These are phyloP conservation scores for Trametes sp. DNA, from an alignment of 1,284 basidiomycete species.

Conservation along the genomic window DNA sequence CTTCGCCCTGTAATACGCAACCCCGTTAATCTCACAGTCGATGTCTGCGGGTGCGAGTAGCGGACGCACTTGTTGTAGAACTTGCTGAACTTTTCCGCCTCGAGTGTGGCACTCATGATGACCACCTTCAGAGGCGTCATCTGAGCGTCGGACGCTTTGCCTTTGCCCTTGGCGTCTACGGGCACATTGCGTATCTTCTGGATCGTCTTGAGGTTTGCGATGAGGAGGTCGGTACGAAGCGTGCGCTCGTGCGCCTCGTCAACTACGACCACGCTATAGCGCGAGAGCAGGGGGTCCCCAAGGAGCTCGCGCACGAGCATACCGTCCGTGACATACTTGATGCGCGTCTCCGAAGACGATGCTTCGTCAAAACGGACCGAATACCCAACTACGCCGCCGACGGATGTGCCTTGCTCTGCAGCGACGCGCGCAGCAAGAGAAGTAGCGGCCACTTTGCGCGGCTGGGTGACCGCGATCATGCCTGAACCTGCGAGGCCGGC, in stretches of 20 bases:
- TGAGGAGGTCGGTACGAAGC: slow-evolving; percentile 92
- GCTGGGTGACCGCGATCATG: slow-evolving; percentile 90
- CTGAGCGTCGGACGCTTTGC: slow-evolving; percentile 31
- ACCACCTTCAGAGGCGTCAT: slow-evolving; percentile 84
- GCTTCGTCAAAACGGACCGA: slow-evolving; percentile 96
- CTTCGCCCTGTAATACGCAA: slow-evolving; percentile 66
- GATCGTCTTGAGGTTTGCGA: slow-evolving; percentile 92
- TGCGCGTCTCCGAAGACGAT: slow-evolving; percentile 72
- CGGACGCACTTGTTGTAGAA: slow-evolving; percentile 79
- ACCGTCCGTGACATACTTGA: slow-evolving; percentile 97
- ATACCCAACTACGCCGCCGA: slow-evolving; percentile 89
- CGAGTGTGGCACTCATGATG: slow-evolving; percentile 97
- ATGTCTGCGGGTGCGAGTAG: background rate
- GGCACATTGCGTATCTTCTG: slow-evolving; percentile 70
- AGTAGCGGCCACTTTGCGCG: slow-evolving; percentile 92
- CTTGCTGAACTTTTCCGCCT: slow-evolving; percentile 91
- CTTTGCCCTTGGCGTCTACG: slow-evolving; percentile 37
- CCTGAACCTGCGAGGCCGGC: slow-evolving; percentile 68
- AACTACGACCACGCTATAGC: slow-evolving; percentile 91
- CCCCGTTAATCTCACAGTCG: background rate
- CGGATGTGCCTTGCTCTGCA: slow-evolving; percentile 74
- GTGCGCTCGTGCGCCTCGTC: slow-evolving; percentile 99
- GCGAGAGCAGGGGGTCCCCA: slow-evolving; percentile 77
- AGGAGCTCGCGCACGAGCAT: slow-evolving; percentile 94
- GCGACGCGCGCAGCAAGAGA: slow-evolving; percentile 92